phyloP scores from a whole-genome alignment of 495 filamentous ascomycete species.

The Neurospora sp. region DNA sequence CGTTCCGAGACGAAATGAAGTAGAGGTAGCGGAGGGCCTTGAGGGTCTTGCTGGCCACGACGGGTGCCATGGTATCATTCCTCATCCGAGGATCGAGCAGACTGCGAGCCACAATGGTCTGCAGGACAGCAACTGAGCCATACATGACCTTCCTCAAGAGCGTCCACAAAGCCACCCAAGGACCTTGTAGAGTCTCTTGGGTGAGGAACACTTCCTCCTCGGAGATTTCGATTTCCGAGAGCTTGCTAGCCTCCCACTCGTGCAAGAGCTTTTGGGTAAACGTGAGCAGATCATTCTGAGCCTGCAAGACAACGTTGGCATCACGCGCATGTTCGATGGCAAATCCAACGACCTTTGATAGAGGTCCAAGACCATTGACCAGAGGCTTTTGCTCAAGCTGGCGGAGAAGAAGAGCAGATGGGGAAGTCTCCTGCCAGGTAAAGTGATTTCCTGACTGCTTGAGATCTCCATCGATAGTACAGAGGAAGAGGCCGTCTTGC shows the following conservation, averaged over 20 bases:
- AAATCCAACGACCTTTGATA: constrained; percentile 69
- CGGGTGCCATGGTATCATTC: constrained; percentile 47
- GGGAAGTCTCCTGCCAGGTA: constrained; percentile 55
- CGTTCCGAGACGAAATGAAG: constrained; percentile 75
- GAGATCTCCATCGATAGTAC: constrained; percentile 66
- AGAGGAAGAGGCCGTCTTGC: constrained; percentile 73
- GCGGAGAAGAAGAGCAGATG: constrained; percentile 47
- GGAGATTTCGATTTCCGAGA: constrained; percentile 71
- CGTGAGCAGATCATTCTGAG: constrained; percentile 59
- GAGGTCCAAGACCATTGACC: constrained; percentile 62
- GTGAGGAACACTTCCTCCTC: constrained; percentile 64
- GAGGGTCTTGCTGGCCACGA: constrained; percentile 65
- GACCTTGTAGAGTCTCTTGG: constrained; percentile 55
- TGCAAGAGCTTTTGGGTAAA: constrained; percentile 63
- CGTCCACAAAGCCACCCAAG: constrained; percentile 73
- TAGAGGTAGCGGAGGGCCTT: constrained; percentile 73
- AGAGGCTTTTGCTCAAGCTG: constrained; percentile 57
- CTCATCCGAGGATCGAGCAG: constrained; percentile 34
- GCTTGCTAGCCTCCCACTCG: constrained; percentile 78
- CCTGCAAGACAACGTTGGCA: constrained; percentile 48
- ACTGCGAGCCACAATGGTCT: constrained; percentile 59
- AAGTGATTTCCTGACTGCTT: constrained; percentile 55
- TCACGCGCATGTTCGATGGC: constrained; percentile 57
- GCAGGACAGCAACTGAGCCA: constrained; percentile 63
- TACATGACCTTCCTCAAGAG: constrained; percentile 74